Conservation (phyloP, 139 green algal species). For the Protoeuglena noctilucae region DNA sequence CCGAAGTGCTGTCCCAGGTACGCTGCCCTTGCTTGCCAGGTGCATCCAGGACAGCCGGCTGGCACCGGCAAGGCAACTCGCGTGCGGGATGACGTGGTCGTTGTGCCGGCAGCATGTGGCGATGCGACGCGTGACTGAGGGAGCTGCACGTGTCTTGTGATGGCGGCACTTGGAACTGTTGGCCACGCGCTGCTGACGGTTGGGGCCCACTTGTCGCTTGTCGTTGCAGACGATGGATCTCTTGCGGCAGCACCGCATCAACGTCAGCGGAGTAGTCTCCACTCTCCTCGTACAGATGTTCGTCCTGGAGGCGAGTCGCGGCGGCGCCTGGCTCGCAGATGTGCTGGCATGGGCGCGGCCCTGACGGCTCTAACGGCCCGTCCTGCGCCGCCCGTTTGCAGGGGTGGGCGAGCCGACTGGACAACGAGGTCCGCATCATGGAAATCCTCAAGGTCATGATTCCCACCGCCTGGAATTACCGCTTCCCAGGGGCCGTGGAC, state of each 20-base stretch:
- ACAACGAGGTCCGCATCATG: conserved; percentile 76
- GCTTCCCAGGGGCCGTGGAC: conserved; percentile 27
- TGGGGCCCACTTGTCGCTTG: conserved; percentile 10
- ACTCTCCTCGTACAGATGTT: conserved; percentile 69
- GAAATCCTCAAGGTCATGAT: conserved; percentile 43
- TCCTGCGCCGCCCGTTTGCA: too few species aligned
- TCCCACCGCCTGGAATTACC: conserved; percentile 18
- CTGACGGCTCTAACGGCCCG: too few species aligned
- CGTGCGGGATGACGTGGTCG: not conserved
- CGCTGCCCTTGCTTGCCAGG: too few species aligned
- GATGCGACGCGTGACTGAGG: too few species aligned
- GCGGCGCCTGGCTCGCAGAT: too few species aligned
- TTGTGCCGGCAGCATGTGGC: too few species aligned
- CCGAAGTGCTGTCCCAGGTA: too few species aligned
- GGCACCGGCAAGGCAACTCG: not conserved
- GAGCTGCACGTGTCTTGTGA: too few species aligned
- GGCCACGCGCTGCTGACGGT: not conserved
- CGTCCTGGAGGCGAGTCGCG: too few species aligned
- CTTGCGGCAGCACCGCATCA: conserved; percentile 48
- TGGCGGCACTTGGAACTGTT: too few species aligned
- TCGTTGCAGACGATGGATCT: conserved; percentile 64
- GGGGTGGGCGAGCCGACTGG: conserved; percentile 66
- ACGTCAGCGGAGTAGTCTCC: conserved; percentile 27
- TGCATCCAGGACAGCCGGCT: not conserved
- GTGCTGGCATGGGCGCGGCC: too few species aligned